Evolutionary conservation across 768 basidiomycete genomes (phyloP).

Genomic region (Russula foetens): DNA sequence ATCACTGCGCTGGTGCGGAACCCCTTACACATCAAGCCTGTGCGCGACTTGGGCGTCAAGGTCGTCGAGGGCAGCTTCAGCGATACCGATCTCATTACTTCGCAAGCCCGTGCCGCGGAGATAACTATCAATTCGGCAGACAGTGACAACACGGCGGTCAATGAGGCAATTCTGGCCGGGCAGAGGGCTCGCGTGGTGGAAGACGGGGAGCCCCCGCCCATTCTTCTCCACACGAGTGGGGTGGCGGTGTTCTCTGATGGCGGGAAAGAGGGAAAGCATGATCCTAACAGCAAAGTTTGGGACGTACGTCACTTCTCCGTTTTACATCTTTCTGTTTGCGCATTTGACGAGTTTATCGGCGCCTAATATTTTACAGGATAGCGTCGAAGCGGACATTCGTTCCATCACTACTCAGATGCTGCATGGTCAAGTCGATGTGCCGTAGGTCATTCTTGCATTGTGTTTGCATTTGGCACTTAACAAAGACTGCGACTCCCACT

Average conservation of each 20-base stretch:
- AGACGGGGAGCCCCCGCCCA: neutral
- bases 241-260: neutral
- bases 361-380: neutral
- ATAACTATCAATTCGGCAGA: constrained; percentile 8
- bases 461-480: neutral
- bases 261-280: constrained; percentile 1
- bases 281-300: neutral
- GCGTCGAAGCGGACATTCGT: constrained; percentile 4
- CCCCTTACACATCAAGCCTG: neutral
- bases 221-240: constrained; percentile 12
- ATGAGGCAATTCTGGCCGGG: neutral
- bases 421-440: constrained; percentile 9
- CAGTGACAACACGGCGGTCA: neutral
- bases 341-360: neutral
- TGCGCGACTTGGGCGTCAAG: neutral
- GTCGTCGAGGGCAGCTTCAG: constrained; percentile 3
- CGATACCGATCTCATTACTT: neutral
- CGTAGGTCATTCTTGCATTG: neutral
- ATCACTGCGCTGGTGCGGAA: constrained; percentile 10
- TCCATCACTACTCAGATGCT: constrained; percentile 6
- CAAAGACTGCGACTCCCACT: neutral
- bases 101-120: neutral
- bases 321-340: neutral
- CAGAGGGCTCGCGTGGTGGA: constrained; percentile 3
- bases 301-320: neutral